Evolutionary conservation across 1,139 yeast species (phyloP).

Genomic region (Wickerhamomyces sp.): DNA sequence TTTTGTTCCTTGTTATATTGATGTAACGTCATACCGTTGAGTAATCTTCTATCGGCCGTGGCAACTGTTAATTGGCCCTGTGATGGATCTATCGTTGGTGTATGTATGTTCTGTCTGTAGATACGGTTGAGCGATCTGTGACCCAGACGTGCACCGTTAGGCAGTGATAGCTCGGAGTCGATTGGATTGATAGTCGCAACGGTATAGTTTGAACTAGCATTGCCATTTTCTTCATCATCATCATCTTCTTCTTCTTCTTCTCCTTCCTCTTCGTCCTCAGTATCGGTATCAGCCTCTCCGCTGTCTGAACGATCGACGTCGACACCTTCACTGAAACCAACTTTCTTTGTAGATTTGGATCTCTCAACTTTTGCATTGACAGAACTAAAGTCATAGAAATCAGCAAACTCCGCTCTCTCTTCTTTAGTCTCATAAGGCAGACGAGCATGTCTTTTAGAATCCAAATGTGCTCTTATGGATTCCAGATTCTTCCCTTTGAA

Average conservation of each 20-base stretch:
- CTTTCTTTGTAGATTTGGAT: conserved; percentile 21
- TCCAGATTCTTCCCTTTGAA: conserved; percentile 81
- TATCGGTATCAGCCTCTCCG: conserved; percentile 28
- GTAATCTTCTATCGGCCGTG: conserved; percentile 52
- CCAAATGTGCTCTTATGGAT: conserved; percentile 88
- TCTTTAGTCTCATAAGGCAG: conserved; percentile 84
- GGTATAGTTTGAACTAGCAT: conserved; percentile 28
- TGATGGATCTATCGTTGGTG: conserved; percentile 18
- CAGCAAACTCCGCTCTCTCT: conserved; percentile 74
- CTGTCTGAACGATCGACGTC: conserved; percentile 28
- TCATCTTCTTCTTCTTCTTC: conserved; percentile 21
- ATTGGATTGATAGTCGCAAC: conserved; percentile 39
- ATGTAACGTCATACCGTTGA: conserved; percentile 36
- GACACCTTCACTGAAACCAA: conserved; percentile 24
- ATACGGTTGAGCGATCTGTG: conserved; percentile 62
- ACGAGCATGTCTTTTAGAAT: conserved; percentile 77
- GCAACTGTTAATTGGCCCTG: conserved; percentile 41
- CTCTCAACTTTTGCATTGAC: conserved; percentile 38
- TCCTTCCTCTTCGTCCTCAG: conserved; percentile 40
- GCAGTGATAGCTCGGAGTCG: conserved; percentile 56
- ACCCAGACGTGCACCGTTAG: conserved; percentile 59
- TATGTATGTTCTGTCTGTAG: conserved; percentile 47
- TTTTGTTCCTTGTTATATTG: conserved; percentile 39
- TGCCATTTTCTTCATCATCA: conserved; percentile 30
- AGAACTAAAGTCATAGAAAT: conserved; percentile 80